Base-by-base conservation (phyloP, 73 alveolate species). In the Urostyla sp. region DNA sequence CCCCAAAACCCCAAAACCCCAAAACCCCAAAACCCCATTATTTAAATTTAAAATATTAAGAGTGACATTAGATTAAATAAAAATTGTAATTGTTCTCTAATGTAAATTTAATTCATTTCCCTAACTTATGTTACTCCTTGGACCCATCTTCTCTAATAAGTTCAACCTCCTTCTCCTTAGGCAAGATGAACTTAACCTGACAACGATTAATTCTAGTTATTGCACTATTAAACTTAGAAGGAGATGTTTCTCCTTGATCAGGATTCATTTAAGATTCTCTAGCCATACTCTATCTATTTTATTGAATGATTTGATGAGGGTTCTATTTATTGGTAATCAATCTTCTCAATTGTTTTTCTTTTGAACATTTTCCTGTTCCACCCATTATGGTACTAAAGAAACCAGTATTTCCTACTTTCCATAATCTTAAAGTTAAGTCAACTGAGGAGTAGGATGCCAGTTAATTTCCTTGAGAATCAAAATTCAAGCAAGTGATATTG, bases 361-460 rank as follows among this genome's bases (percentile, higher is more conserved):
- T 81, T 1, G 86, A 46, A 48, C 91, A 50, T 60, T 81, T 81
- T 0, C 80, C 85, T 0, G 91, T 81, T 2, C 82, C 82, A 10
- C 91, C 91, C 91, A 81, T 81, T 13, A 81, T 81, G 7, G 86
- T 55, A 15, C 75, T 38, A 56, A 92, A 92, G 85, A 92, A 92
- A 55, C 93, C 93, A 8, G 98, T 91, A 49, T 89, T 81, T 15
- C 98, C 98, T 38, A 94, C 93, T 80, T 93, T 91, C 96, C 96
- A 94, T 46, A 92, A 80, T 72, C 92, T 83, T 35, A 94, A 75
- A 24, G 90, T 83, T n/a, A 74, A 63, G 78, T 91, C 98, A 37
- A 67, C 73, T 0, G 98, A 91, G 0, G 94, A 88, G 81, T 94
- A 94, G 53, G 96, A 89, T 15, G 90, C 93, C 28, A 94, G 75